Conservation (phyloP, 306 rosid genomes). For the Sophora flavescens region DNA sequence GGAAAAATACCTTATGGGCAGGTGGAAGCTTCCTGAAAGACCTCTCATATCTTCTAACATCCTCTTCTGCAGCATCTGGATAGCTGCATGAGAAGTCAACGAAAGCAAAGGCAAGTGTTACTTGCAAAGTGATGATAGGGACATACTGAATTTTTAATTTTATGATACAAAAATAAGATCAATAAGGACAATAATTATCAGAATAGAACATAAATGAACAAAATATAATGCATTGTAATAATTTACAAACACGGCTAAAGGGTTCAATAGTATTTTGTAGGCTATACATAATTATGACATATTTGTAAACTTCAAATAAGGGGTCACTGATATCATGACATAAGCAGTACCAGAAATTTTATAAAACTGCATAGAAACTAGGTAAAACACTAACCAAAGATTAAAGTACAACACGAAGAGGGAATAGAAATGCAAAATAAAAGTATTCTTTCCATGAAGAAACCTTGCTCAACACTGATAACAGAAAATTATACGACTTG, state of each 20-base stretch:
- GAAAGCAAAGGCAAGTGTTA: conserved; percentile 25
- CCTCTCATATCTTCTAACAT: conserved; percentile 86
- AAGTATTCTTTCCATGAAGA: background rate
- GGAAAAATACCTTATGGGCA: conserved; percentile 78
- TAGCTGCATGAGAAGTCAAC: conserved; percentile 62
- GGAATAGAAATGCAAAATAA: background rate
- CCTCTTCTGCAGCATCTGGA: conserved; percentile 93
- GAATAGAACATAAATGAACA: background rate
- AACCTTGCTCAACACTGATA: background rate
- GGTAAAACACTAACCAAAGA: background rate
- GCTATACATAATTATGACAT: background rate
- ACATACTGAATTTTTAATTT: background rate
- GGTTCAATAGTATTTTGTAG: background rate
- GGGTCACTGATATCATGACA: background rate
- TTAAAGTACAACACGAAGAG: background rate
- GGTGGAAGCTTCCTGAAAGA: conserved; percentile 80
- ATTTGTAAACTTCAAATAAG: background rate
- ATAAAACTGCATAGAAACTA: background rate
- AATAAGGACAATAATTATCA: background rate
- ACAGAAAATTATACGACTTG: background rate
- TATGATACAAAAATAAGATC: background rate
- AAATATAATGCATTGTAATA: conserved; percentile 32
- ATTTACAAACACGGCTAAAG: background rate
- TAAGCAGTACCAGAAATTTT: background rate
- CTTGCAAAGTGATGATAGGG: conserved; percentile 13